These are phyloP conservation scores for Melanogaster broomeanus DNA, from an alignment of 768 basidiomycete genomes.

Conservation along the genomic window DNA sequence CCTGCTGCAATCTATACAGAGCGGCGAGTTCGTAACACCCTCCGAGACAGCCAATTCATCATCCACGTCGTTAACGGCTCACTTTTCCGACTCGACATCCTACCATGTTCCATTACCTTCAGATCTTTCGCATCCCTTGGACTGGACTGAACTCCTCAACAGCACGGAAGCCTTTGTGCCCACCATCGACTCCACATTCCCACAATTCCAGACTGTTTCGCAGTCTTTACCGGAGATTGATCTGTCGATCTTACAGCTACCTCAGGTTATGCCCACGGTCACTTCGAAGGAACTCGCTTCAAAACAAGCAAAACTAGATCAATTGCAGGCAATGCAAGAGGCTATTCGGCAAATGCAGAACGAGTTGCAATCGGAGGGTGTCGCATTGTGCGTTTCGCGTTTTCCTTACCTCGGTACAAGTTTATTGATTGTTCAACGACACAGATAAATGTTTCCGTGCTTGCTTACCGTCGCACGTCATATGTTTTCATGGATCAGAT, in stretches of 20 bases:
- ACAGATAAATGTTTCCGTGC: constrained; percentile 6
- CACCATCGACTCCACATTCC: neutral
- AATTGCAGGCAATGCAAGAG: constrained; percentile 33
- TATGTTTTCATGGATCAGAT: neutral
- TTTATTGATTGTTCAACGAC: neutral
- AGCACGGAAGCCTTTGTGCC: neutral
- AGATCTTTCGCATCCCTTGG: constrained; percentile 1
- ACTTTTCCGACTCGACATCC: neutral
- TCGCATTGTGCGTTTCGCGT: constrained; percentile 10
- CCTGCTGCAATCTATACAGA: constrained; percentile 7
- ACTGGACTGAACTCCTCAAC: constrained; percentile 20
- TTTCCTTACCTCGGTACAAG: neutral
- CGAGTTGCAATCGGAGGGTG: constrained; percentile 29
- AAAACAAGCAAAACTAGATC: constrained; percentile 20
- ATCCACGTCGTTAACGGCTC: neutral
- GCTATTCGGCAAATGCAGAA: constrained; percentile 33
- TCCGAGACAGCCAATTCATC: neutral
- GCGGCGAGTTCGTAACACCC: neutral
- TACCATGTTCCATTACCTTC: neutral
- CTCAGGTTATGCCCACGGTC: neutral
- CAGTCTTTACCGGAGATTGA: constrained; percentile 23
- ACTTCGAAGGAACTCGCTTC: neutral
- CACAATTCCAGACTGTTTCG: neutral
- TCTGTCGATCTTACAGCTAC: constrained; percentile 27
- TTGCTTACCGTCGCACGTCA: neutral